Conservation (phyloP, 805 yeast genomes). For the Starmerella geochares region DNA sequence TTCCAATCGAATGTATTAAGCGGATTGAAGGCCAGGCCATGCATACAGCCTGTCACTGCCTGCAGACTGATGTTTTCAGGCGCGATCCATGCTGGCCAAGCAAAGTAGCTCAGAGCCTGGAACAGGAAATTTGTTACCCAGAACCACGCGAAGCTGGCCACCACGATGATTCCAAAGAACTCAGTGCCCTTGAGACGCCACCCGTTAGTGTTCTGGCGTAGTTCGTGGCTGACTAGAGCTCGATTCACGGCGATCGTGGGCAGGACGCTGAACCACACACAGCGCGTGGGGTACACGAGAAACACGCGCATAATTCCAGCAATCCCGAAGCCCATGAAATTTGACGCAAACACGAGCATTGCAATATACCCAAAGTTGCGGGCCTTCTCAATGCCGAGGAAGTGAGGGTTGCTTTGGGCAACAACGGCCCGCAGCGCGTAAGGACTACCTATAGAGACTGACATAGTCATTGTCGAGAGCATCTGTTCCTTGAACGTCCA, state of each 20-base stretch:
- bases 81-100: conserved; percentile 52
- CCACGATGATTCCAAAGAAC: conserved; percentile 40
- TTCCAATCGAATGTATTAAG: conserved; percentile 41
- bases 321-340: conserved; percentile 44
- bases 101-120: conserved; percentile 51
- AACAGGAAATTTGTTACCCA: conserved; percentile 64
- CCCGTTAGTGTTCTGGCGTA: conserved; percentile 38
- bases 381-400: conserved; percentile 25
- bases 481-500: conserved; percentile 27
- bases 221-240: conserved; percentile 26
- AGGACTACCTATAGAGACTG: conserved; percentile 26
- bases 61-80: conserved; percentile 49
- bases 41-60: conserved; percentile 49
- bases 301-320: conserved; percentile 47
- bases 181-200: conserved; percentile 50
- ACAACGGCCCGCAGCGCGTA: conserved; percentile 30
- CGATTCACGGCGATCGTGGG: conserved; percentile 50
- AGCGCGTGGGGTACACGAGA: conserved; percentile 38
- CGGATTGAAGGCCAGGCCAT: conserved; percentile 39
- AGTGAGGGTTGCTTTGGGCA: conserved; percentile 29
- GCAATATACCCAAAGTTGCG: conserved; percentile 37
- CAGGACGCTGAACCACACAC: conserved; percentile 45
- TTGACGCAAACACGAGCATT: conserved; percentile 39
- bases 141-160: conserved; percentile 43
- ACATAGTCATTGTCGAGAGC: conserved; percentile 39